Conservation (phyloP, 2,329 filamentous ascomycete species). For the Pyrenophora seminiperda region DNA sequence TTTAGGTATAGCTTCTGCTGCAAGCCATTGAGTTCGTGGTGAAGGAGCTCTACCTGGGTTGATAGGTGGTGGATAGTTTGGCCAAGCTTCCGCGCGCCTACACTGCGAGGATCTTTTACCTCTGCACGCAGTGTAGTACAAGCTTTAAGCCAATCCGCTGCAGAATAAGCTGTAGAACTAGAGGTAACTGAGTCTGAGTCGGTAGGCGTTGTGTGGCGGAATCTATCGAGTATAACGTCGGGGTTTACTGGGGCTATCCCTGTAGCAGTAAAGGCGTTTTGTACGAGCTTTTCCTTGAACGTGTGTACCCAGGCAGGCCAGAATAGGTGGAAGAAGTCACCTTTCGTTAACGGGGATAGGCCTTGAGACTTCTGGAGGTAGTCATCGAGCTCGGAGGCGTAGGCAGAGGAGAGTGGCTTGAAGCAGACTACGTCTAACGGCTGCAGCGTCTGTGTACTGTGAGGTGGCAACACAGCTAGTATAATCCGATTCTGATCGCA, state of each 20-base stretch:
- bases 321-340: background rate
- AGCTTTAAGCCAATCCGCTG: background rate
- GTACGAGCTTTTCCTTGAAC: background rate
- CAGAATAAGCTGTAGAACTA: background rate
- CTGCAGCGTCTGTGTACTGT: conserved; percentile 1
- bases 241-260: background rate
- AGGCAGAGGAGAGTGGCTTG: conserved; percentile 2
- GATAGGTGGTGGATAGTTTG: no score
- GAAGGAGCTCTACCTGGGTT: no score
- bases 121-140: background rate
- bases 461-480: background rate
- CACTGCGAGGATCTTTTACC: no score
- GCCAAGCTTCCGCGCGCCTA: no score
- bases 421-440: conserved; percentile 1
- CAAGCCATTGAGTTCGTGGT: no score
- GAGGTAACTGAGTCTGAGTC: background rate
- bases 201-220: background rate
- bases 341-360: background rate
- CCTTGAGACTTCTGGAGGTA: background rate
- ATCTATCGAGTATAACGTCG: background rate
- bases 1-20: background rate
- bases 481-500: conserved; percentile 44
- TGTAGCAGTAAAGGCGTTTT: background rate
- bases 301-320: background rate
- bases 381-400: background rate